Conservation (phyloP, 2,329 filamentous ascomycete genomes). For the Daldinia sp. region DNA sequence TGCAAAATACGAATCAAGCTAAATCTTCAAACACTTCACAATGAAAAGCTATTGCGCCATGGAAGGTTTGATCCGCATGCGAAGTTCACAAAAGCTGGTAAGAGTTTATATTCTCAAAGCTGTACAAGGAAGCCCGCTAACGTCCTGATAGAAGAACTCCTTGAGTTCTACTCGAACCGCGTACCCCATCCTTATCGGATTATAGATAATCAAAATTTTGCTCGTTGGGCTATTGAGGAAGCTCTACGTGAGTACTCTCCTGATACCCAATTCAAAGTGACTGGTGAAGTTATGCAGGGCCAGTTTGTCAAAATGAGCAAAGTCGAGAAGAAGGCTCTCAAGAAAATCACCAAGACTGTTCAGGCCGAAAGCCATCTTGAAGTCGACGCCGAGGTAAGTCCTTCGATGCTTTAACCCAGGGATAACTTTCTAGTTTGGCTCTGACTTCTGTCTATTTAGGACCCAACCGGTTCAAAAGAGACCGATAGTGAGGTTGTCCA, state of each 20-base stretch:
- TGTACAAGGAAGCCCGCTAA: conserved; percentile 16
- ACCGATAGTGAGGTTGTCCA: conserved; percentile 34
- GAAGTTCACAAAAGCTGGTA: conserved; percentile 12
- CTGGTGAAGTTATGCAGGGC: conserved; percentile 40
- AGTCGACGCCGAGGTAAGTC: conserved; percentile 44
- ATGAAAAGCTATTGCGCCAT: background rate
- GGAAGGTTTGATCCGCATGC: conserved; percentile 21
- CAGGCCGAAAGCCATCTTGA: conserved; percentile 44
- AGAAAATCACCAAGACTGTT: conserved; percentile 37
- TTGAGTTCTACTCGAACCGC: conserved; percentile 29
- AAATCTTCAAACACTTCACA: background rate
- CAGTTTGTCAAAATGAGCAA: conserved; percentile 23
- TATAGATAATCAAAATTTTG: conserved; percentile 39
- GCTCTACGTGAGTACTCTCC: conserved; percentile 32
- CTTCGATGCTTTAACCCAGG: background rate
- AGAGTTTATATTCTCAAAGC: background rate
- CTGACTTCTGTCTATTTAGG: conserved; percentile 1
- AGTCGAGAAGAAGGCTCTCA: background rate
- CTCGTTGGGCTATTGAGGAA: conserved; percentile 41
- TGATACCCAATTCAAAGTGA: conserved; percentile 28
- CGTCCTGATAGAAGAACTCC: conserved; percentile 4
- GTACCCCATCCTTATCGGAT: conserved; percentile 10
- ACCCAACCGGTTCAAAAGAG: conserved; percentile 21
- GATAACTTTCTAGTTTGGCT: background rate
- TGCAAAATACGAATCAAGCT: conserved; percentile 1